A percentile compares a stretch with the other conserved stretches of the same genome.
phyloP scores from a whole-genome alignment of 2,329 filamentous ascomycete genomes.

The Alternaria sp. region DNA sequence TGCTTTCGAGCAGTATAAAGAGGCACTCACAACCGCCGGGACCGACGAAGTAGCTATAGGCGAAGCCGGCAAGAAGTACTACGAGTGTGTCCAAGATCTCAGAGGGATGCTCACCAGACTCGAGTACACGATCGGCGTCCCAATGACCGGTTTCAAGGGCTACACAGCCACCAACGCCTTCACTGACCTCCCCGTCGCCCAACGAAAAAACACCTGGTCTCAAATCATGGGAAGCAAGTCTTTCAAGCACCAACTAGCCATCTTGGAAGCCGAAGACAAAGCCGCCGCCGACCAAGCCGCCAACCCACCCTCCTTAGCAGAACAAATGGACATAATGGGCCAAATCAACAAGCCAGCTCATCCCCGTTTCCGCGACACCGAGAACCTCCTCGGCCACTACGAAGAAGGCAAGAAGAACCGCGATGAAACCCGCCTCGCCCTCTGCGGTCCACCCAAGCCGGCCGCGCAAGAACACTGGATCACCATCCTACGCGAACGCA shows the following conservation, averaged over 20 bases:
- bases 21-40: background rate
- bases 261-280: constrained; percentile 9
- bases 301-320: background rate
- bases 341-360: constrained; percentile 11
- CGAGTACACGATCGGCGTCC: constrained; percentile 17
- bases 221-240: constrained; percentile 11
- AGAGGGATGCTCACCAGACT: constrained; percentile 11
- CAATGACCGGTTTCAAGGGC: constrained; percentile 27
- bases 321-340: background rate
- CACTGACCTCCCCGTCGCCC: constrained; percentile 4
- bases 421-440: constrained; percentile 10
- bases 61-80: constrained; percentile 22
- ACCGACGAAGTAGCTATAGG: background rate
- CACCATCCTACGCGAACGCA: constrained; percentile 19
- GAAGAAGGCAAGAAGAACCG: constrained; percentile 18
- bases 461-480: constrained; percentile 24
- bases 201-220: constrained; percentile 2
- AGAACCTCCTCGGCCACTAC: constrained; percentile 19
- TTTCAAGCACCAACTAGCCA: constrained; percentile 6
- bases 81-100: constrained; percentile 17
- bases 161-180: background rate
- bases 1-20: background rate
- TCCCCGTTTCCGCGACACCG: constrained; percentile 12
- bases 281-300: background rate
- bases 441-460: constrained; percentile 14